Percentiles rank a stretch among this genome's conserved stretches.
Conservation (phyloP, 805 yeast genomes). For the Grigorovia transvaalensis region DNA sequence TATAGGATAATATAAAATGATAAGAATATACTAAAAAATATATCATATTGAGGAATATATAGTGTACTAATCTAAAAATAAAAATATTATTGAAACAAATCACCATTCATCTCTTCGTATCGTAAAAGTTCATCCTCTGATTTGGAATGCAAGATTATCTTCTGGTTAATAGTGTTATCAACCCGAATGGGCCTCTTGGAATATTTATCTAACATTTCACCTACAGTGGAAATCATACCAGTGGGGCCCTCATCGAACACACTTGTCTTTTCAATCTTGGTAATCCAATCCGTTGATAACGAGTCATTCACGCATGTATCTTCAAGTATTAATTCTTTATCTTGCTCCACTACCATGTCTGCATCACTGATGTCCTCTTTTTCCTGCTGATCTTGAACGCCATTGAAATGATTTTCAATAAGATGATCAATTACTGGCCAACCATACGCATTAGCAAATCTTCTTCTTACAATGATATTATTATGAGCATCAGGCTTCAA, state of each 20-base stretch:
- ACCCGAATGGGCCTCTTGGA: constrained; percentile 20
- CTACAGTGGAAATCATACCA: constrained; percentile 54
- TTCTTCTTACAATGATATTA: constrained; percentile 77
- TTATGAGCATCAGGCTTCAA: constrained; percentile 92
- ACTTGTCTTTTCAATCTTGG: constrained; percentile 25
- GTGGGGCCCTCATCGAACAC: constrained; percentile 55
- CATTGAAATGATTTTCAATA: constrained; percentile 47
- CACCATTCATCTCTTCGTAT: constrained; percentile 6
- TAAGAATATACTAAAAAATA: not conserved
- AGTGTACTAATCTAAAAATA: not conserved
- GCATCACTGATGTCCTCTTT: constrained; percentile 38
- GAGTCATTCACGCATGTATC: constrained; percentile 24
- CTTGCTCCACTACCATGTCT: not conserved
- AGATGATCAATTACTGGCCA: constrained; percentile 71
- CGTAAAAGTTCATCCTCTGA: constrained; percentile 5
- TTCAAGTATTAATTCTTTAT: constrained; percentile 1
- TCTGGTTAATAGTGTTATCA: not conserved
- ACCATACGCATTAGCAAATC: constrained; percentile 80
- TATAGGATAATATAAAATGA: constrained; percentile 9
- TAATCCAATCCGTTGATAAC: constrained; percentile 37
- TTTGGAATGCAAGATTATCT: not conserved
- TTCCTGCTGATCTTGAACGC: constrained; percentile 22
- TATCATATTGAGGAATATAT: not conserved
- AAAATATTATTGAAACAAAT: constrained; percentile 3
- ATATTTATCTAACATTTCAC: constrained; percentile 45